These are phyloP conservation scores for Aristolochia californica DNA, from an alignment of 164 flowering plant species.

Conservation along the genomic window DNA sequence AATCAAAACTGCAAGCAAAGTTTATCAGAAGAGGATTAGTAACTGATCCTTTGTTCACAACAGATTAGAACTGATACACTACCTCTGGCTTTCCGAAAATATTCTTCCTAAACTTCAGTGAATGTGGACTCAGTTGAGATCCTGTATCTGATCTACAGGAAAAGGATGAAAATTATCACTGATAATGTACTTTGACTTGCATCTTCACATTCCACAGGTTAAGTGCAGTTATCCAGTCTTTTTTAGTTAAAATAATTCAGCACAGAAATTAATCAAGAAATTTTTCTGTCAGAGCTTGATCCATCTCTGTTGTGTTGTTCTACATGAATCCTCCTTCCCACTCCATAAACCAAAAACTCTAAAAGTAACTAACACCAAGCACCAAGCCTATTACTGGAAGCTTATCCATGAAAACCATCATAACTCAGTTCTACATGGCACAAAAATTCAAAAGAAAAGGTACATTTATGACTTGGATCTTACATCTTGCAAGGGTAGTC, in stretches of 20 bases:
- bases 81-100: conserved; percentile 92
- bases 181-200: background rate
- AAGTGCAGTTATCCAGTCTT: background rate
- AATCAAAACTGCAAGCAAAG: background rate
- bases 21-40: background rate
- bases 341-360: too few relatives aligned
- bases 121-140: conserved; percentile 37
- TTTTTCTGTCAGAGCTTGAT: too few relatives aligned
- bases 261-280: too few relatives aligned
- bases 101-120: conserved; percentile 70
- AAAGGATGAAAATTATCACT: conserved; percentile 10
- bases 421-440: background rate
- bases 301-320: too few relatives aligned
- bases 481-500: conserved; percentile 89
- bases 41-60: background rate
- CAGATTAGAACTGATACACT: conserved; percentile 9
- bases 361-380: too few relatives aligned
- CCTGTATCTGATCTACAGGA: conserved; percentile 60
- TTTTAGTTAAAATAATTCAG: too few relatives aligned
- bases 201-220: background rate
- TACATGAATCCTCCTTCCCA: too few relatives aligned
- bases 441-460: background rate
- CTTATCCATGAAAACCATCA: background rate
- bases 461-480: conserved; percentile 1
- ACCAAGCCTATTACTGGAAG: background rate